phyloP scores from a whole-genome alignment of 306 rosid species.

The Cucumis sativus region Cucumber_9930_V3 NC_026659.2:1475001-1475500 shows the following conservation, averaged over 20 bases:
- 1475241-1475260: conserved; percentile 35
- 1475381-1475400: conserved; percentile 75
- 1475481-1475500: background rate
- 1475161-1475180: background rate
- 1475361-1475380: conserved; percentile 65
- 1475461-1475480: background rate
- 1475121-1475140: conserved; percentile 54
- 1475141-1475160: background rate
- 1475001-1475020: conserved; percentile 76
- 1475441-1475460: conserved; percentile 30
- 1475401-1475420: conserved; percentile 85
- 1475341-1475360: conserved; percentile 32
- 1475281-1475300: conserved; percentile 67
- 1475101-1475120: conserved; percentile 61
- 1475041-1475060: conserved; percentile 62
- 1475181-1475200: background rate
- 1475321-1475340: conserved; percentile 8
- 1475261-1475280: conserved; percentile 51
- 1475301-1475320: conserved; percentile 60
- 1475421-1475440: conserved; percentile 70
- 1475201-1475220: conserved; percentile 47
- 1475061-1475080: conserved; percentile 78
- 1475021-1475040: conserved; percentile 53
- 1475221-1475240: conserved; percentile 72
- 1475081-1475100: conserved; percentile 63